Evolutionary conservation across 768 basidiomycete genomes (phyloP).

Genomic region (Candolleomyces eurysporus): DNA sequence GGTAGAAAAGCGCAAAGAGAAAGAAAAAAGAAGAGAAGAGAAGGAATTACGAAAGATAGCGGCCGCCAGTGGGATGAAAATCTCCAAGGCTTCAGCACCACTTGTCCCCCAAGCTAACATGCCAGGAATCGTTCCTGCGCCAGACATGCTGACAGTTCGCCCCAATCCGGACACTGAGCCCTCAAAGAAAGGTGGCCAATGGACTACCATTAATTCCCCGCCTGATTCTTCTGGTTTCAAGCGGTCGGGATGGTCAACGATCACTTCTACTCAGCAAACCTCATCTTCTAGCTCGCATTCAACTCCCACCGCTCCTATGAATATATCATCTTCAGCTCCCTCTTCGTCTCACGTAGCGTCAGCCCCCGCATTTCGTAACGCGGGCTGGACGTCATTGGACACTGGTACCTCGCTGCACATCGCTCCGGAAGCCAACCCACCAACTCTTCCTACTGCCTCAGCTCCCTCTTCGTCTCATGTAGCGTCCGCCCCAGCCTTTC

Average conservation of each 20-base stretch:
- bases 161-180: constrained; percentile 6
- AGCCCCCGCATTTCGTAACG: constrained; percentile 54
- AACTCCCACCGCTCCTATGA: constrained; percentile 9
- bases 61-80: constrained; percentile 75
- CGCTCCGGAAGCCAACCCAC: constrained; percentile 17
- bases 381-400: constrained; percentile 69
- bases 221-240: constrained; percentile 32
- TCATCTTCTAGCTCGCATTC: constrained; percentile 12
- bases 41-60: constrained; percentile 84
- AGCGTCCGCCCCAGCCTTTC: constrained; percentile 45
- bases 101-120: constrained; percentile 9
- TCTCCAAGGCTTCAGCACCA: constrained; percentile 39
- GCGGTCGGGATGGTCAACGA: constrained; percentile 51
- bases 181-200: constrained; percentile 43
- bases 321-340: constrained; percentile 11
- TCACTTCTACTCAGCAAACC: constrained; percentile 26
- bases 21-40: constrained; percentile 83
- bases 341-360: constrained; percentile 16
- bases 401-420: constrained; percentile 34
- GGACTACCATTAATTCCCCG: constrained; percentile 38
- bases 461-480: constrained; percentile 14
- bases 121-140: no score
- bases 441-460: constrained; percentile 17
- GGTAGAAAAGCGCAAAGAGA: constrained; percentile 74
- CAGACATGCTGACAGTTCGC: no score